Evolutionary conservation across 2,329 filamentous ascomycete species (phyloP).

Genomic region (Sodiomyces alkalinus): DNA sequence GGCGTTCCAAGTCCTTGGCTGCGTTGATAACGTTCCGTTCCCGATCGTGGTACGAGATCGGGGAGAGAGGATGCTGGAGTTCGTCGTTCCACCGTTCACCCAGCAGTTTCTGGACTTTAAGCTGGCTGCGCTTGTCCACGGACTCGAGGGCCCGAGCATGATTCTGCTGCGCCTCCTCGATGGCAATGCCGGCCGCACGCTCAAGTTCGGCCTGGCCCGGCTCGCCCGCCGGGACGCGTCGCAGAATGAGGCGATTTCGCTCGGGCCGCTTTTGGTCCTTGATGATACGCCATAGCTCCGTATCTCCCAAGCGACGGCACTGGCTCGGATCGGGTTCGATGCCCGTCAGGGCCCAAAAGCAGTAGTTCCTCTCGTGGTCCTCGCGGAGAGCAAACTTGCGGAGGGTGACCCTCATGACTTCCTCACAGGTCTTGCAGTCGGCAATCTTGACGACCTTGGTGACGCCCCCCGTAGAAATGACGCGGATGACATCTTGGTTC

Average conservation of each 20-base stretch:
- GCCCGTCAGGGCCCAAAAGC: slow-evolving; percentile 86
- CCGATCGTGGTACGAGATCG: slow-evolving; percentile 55
- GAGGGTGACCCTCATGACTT: slow-evolving; percentile 80
- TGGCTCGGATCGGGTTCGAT: slow-evolving; percentile 68
- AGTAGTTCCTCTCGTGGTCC: slow-evolving; percentile 87
- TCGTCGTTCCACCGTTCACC: slow-evolving; percentile 75
- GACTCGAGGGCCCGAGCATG: slow-evolving; percentile 48
- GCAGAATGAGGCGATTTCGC: slow-evolving; percentile 75
- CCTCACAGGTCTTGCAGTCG: slow-evolving; percentile 79
- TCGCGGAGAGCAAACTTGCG: slow-evolving; percentile 80
- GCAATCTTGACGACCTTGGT: slow-evolving; percentile 91
- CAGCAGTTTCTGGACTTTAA: slow-evolving; percentile 78
- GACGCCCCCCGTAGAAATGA: slow-evolving; percentile 82
- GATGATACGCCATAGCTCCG: slow-evolving; percentile 81
- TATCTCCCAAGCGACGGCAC: slow-evolving; percentile 71
- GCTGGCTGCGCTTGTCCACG: slow-evolving; percentile 62
- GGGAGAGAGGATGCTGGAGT: slow-evolving; percentile 73
- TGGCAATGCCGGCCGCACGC: slow-evolving; percentile 74
- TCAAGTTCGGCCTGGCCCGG: slow-evolving; percentile 78
- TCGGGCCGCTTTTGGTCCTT: slow-evolving; percentile 75
- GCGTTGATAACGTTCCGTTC: slow-evolving; percentile 50
- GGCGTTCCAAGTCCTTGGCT: slow-evolving; percentile 41
- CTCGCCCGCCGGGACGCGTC: slow-evolving; percentile 84
- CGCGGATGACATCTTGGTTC: slow-evolving; percentile 78
- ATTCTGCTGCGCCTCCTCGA: slow-evolving; percentile 68